Evolutionary conservation across 768 basidiomycete species (phyloP).

Genomic region (Cystofilobasidium macerans): DNA sequence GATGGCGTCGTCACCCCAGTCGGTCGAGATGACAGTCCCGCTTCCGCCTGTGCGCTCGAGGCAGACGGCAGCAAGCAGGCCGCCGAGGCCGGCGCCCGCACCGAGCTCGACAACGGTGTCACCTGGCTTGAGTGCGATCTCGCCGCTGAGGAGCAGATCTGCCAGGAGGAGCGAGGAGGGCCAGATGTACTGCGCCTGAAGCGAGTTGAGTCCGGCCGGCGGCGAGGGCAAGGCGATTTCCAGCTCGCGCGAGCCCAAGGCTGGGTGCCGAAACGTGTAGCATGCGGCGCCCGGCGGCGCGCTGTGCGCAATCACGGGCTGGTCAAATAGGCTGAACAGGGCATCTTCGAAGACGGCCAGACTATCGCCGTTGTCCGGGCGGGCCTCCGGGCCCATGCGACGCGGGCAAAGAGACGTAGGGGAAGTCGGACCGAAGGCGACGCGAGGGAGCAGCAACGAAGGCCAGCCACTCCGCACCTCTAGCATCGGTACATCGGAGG

Average conservation of each 20-base stretch:
- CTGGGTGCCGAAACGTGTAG: not conserved
- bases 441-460: too few species aligned
- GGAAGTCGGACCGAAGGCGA: too few species aligned
- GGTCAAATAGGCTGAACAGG: constrained; percentile 7
- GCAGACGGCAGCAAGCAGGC: not conserved
- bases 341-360: constrained; percentile 7
- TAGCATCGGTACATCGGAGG: too few species aligned
- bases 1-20: constrained; percentile 58
- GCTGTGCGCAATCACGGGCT: constrained; percentile 15
- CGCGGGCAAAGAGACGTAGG: too few species aligned
- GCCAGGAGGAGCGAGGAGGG: constrained; percentile 17
- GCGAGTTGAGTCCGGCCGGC: constrained; percentile 1
- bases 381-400: too few species aligned
- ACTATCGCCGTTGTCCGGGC: not conserved
- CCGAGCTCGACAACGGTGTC: not conserved
- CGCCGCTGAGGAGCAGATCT: constrained; percentile 5
- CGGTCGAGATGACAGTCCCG: constrained; percentile 47
- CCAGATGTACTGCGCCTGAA: constrained; percentile 18
- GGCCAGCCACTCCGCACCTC: too few species aligned
- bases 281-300: not conserved
- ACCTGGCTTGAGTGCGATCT: not conserved
- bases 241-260: not conserved
- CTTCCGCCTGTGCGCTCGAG: not conserved
- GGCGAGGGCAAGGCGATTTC: not conserved
- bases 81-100: not conserved